Conservation (phyloP, 2,329 filamentous ascomycete species). For the Pseudopithomyces chartarum region DNA sequence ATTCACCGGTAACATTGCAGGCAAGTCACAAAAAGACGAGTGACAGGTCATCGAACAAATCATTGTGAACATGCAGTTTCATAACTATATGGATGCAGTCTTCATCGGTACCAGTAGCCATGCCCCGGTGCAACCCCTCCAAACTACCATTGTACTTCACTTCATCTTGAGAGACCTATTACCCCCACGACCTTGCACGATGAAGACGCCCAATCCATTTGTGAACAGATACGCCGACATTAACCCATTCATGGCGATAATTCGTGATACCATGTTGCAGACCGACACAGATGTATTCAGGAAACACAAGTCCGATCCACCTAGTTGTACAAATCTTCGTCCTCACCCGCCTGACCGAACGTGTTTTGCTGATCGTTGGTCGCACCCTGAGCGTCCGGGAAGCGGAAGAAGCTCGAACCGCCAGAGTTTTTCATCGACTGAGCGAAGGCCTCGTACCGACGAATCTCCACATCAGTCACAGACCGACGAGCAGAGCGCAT, state of each 20-base stretch:
- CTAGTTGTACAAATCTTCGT: conserved; percentile 97
- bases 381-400: conserved; percentile 65
- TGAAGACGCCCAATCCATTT: conserved; percentile 5
- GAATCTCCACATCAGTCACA: conserved; percentile 95
- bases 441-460: conserved; percentile 96
- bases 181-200: not conserved
- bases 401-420: conserved; percentile 97
- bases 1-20: too few species aligned
- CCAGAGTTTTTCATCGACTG: conserved; percentile 99
- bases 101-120: not conserved
- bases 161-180: not conserved
- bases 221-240: conserved; percentile 21
- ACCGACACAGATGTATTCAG: conserved; percentile 6
- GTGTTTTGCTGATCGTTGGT: conserved; percentile 52
- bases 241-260: conserved; percentile 11
- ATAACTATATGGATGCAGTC: not conserved
- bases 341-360: conserved; percentile 87
- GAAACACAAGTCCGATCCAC: conserved; percentile 18
- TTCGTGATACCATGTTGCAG: not conserved
- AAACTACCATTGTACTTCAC: conserved; percentile 5
- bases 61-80: conserved; percentile 5
- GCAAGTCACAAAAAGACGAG: too few species aligned
- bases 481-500: conserved; percentile 95
- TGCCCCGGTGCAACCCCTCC: not conserved
- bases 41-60: not conserved